Base-by-base conservation (phyloP, 805 yeast genomes). In the Starmerella etchellsii region DNA sequence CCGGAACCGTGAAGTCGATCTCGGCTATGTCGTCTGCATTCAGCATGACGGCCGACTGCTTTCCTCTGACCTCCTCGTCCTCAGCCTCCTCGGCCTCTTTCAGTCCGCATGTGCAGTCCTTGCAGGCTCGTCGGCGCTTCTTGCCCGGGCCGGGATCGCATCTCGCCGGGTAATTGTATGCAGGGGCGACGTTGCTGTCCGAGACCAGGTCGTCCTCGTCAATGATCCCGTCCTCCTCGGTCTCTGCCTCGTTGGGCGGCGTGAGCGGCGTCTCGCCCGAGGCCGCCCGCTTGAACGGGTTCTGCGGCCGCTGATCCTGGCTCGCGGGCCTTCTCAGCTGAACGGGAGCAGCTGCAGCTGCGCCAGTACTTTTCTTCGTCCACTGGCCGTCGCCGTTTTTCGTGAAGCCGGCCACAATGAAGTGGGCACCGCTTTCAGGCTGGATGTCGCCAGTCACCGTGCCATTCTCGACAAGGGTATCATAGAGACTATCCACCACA, bases 81-180 rank as follows among this genome's bases (percentile, higher is more conserved):
- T 74, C 69, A 41, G 62, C 58, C 23, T 65, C 67, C 64, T 91
- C 95, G 39, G 71, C 62, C 59, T 91, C 99, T 53, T 81, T 85
- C 49, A 91, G 69, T 6, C 99, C 99, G 67, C 99, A 91, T 0
- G 96, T 80, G 62, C 99, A 91, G 62, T 91, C 95, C 63, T 87
- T 91, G 67, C 99, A 91, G 0, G 99, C 98, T 63, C 78, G 84
- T 66, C 88, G 75, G 58, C 94, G 71, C 62, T 70, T 73, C 51
- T 65, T 63, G 19, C 67, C 66, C 1, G 64, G 61, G 3, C 59
- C 60, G 2, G 65, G 66, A 22, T 70, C 73, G 56, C 83, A 76
- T 50, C 70, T 67, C 36, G 70, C 66, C 14, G 91, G 88, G 24
- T 71, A 67, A 21, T 72, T 65, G 36, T 75, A 62, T 46, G 68